Percentiles rank a stretch among this genome's conserved stretches.
These are phyloP conservation scores for Taphrina wiesneri DNA, from an alignment of 1,139 yeast species.

Conservation along the genomic window DNA sequence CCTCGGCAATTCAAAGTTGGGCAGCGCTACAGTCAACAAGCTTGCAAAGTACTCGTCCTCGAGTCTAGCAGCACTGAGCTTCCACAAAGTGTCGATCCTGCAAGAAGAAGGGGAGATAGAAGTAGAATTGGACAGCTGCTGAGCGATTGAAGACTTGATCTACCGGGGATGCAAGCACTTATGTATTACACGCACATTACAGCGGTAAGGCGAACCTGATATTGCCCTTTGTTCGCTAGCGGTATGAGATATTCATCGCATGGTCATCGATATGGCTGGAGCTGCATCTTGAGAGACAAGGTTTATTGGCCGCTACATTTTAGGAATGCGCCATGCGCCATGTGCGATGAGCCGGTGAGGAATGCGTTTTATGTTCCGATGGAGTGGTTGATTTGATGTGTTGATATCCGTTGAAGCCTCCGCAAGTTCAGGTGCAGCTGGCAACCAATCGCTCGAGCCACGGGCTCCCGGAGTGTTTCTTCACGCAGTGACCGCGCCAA, in stretches of 20 bases:
- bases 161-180: background rate
- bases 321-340: conserved; percentile 3
- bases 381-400: background rate
- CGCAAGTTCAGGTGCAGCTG: background rate
- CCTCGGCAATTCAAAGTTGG: background rate
- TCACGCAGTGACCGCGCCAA: no score
- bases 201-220: background rate
- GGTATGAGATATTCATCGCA: background rate
- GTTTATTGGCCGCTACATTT: background rate
- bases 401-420: background rate
- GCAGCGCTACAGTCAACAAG: background rate
- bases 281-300: background rate
- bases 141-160: background rate
- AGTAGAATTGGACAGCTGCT: no score
- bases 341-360: background rate
- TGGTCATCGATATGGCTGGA: background rate
- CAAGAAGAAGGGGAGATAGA: background rate
- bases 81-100: background rate
- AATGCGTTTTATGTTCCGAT: background rate
- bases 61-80: background rate
- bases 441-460: background rate
- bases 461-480: background rate
- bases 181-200: background rate
- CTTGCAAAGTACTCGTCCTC: background rate
- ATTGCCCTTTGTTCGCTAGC: background rate